phyloP scores from a whole-genome alignment of 2,329 filamentous ascomycete genomes.

The Alternaria hordeiaustralica region DNA sequence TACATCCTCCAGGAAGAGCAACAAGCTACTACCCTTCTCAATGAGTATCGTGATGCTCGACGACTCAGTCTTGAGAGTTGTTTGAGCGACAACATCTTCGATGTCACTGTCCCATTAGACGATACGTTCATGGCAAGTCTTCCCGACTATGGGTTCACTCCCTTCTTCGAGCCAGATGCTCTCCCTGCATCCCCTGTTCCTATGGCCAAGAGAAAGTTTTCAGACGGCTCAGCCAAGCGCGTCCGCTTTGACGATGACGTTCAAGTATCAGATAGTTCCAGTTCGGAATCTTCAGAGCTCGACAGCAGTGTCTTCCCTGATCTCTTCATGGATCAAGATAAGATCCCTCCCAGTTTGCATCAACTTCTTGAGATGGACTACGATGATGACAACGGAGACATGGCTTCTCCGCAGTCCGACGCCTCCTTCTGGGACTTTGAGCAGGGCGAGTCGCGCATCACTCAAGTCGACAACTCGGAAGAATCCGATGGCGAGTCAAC shows the following conservation, averaged over 20 bases:
- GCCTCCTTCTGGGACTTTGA: slow-evolving; percentile 69
- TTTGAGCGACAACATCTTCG: slow-evolving; percentile 44
- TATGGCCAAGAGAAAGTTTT: slow-evolving; percentile 43
- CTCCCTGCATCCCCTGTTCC: slow-evolving; percentile 50
- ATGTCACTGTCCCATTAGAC: slow-evolving; percentile 36
- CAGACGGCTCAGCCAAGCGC: slow-evolving; percentile 60
- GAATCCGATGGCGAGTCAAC: slow-evolving; percentile 54
- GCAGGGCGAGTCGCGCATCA: slow-evolving; percentile 54
- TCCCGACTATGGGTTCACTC: slow-evolving; percentile 42
- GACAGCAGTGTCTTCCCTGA: slow-evolving; percentile 75
- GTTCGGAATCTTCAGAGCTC: slow-evolving; percentile 57
- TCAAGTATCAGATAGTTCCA: slow-evolving; percentile 66
- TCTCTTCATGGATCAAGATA: slow-evolving; percentile 78
- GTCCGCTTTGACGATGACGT: slow-evolving; percentile 75
- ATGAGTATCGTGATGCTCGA: slow-evolving; percentile 43
- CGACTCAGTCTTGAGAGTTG: slow-evolving; percentile 44
- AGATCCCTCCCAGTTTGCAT: slow-evolving; percentile 74
- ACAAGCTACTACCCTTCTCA: slow-evolving; percentile 36
- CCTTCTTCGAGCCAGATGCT: slow-evolving; percentile 51
- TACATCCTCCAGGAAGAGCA: slow-evolving; percentile 64
- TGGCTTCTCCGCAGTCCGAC: slow-evolving; percentile 49
- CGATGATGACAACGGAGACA: slow-evolving; percentile 55
- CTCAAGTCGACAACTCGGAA: slow-evolving; percentile 38
- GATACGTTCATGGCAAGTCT: slow-evolving; percentile 33
- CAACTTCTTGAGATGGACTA: slow-evolving; percentile 70